phyloP scores from a whole-genome alignment of 2,329 filamentous ascomycete genomes.

The Monosporascus sp. region DNA sequence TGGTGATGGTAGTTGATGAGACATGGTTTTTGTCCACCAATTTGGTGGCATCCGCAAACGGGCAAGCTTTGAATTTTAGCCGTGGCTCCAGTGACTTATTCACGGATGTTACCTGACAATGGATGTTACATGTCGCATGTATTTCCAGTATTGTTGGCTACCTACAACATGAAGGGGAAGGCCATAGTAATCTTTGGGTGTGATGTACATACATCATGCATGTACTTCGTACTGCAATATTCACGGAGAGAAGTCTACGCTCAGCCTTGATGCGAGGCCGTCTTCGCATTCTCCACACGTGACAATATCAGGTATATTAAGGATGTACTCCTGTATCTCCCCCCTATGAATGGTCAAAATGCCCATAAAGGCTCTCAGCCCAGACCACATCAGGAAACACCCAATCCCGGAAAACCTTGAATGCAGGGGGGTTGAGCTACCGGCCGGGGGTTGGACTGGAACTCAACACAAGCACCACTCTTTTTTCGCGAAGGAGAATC shows the following conservation, averaged over 20 bases:
- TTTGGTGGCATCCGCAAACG: neutral
- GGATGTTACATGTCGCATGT: neutral
- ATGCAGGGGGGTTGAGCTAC: neutral
- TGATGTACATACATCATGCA: too few relatives aligned
- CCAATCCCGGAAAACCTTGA: neutral
- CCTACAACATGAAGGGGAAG: neutral
- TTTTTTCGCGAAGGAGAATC: constrained; percentile 1
- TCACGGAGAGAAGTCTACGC: too few relatives aligned
- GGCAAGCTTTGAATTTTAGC: neutral
- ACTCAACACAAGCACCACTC: neutral
- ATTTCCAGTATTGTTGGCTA: neutral
- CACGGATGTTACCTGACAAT: neutral
- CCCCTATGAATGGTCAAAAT: too few relatives aligned
- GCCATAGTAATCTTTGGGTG: too few relatives aligned
- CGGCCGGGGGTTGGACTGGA: neutral
- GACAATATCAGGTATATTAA: too few relatives aligned
- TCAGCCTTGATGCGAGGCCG: too few relatives aligned
- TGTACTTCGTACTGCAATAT: too few relatives aligned
- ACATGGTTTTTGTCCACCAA: neutral
- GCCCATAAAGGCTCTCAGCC: neutral
- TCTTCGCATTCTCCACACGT: too few relatives aligned
- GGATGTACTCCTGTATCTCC: too few relatives aligned
- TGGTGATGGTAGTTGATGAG: neutral
- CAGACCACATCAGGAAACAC: neutral
- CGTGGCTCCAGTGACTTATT: neutral